Evolutionary conservation across 2,329 filamentous ascomycete species (phyloP).

Genomic region (Mycosphaerella sp.): DNA sequence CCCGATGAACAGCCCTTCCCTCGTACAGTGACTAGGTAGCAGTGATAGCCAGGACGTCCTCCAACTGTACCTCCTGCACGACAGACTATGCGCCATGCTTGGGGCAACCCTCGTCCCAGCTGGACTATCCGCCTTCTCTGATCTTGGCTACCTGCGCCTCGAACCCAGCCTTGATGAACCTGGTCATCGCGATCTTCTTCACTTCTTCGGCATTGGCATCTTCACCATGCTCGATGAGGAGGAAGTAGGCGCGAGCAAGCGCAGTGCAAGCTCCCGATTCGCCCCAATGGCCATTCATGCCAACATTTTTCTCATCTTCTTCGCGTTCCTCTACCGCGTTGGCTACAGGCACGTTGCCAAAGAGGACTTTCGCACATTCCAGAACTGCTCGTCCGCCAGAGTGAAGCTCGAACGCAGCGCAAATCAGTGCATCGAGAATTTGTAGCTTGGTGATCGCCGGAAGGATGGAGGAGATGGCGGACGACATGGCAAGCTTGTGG

Average conservation of each 20-base stretch:
- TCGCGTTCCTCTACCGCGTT: slow-evolving; percentile 7
- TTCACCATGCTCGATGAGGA: slow-evolving; percentile 12
- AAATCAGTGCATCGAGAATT: slow-evolving; percentile 9
- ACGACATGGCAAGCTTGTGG: slow-evolving; percentile 2
- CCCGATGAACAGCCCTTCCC: no score
- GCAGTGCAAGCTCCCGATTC: slow-evolving; percentile 11
- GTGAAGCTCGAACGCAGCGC: slow-evolving; percentile 9
- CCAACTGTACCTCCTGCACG: neutral
- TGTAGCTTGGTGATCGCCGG: slow-evolving; percentile 6
- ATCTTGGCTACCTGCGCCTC: slow-evolving; percentile 9
- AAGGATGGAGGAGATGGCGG: slow-evolving; percentile 4
- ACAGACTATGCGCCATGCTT: neutral
- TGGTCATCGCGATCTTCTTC: slow-evolving; percentile 5
- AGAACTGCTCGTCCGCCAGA: slow-evolving; percentile 14
- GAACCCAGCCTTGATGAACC: slow-evolving; percentile 10
- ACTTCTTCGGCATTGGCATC: slow-evolving; percentile 11
- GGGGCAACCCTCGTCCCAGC: neutral
- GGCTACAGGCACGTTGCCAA: slow-evolving; percentile 7
- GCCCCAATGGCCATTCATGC: slow-evolving; percentile 13
- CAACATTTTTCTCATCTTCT: slow-evolving; percentile 13
- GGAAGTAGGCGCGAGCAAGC: slow-evolving; percentile 11
- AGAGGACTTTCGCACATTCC: slow-evolving; percentile 9
- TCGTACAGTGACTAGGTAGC: no score
- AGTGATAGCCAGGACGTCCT: no score
- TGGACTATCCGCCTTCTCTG: neutral